Evolutionary conservation across 2,329 filamentous ascomycete species (phyloP).

Genomic region (Thermomyces lanuginosus): DNA sequence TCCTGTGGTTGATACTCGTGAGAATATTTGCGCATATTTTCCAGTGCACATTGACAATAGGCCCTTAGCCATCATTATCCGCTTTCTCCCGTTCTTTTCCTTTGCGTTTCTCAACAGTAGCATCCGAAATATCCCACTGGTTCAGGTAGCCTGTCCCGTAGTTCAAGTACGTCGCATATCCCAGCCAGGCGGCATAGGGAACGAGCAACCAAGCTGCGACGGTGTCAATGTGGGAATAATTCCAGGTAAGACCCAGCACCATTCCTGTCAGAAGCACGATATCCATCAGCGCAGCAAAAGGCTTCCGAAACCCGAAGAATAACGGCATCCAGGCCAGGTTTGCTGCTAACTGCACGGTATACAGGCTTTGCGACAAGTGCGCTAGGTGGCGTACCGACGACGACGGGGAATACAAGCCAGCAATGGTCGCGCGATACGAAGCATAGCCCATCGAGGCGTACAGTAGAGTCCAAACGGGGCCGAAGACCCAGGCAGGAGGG

Average conservation of each 20-base stretch:
- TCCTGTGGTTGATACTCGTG: no score
- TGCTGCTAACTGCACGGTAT: slow-evolving; percentile 68
- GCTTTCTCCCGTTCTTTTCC: no score
- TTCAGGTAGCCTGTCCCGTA: slow-evolving; percentile 53
- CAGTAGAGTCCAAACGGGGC: slow-evolving; percentile 42
- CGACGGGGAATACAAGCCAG: slow-evolving; percentile 43
- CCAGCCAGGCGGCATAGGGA: slow-evolving; percentile 74
- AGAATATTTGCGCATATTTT: no score
- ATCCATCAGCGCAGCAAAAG: slow-evolving; percentile 58
- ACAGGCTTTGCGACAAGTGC: slow-evolving; percentile 58
- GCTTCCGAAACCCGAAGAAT: slow-evolving; percentile 66
- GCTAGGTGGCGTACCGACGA: slow-evolving; percentile 42
- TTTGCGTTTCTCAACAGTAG: slow-evolving; percentile 2
- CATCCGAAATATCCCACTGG: slow-evolving; percentile 41
- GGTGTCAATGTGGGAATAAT: slow-evolving; percentile 60
- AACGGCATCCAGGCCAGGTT: slow-evolving; percentile 86
- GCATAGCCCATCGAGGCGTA: slow-evolving; percentile 73
- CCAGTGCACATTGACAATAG: no score
- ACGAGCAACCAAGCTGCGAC: slow-evolving; percentile 57
- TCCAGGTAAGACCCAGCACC: slow-evolving; percentile 56
- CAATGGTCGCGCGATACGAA: slow-evolving; percentile 57
- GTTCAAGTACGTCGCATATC: slow-evolving; percentile 75
- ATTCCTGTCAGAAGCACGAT: slow-evolving; percentile 56
- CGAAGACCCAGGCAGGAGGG: slow-evolving; percentile 42
- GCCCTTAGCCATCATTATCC: no score